A percentile compares a stretch with the other conserved stretches of the same genome.
Evolutionary conservation across 225 moss, liverwort and hornwort genomes (phyloP).

Genomic region (Sphagnum contortum): DNA sequence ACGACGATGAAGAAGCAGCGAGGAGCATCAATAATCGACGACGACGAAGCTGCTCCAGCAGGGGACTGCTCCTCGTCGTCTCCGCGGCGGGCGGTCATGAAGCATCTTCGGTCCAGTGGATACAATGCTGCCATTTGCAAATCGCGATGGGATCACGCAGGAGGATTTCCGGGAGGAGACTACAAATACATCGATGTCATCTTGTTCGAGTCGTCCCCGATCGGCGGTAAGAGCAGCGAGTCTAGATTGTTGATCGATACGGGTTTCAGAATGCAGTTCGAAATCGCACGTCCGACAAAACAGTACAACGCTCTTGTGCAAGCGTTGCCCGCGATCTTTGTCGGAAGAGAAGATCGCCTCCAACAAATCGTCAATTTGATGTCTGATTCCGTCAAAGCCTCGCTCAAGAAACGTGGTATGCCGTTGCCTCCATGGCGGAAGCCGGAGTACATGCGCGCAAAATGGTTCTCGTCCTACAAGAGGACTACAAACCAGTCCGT

Average conservation of each 20-base stretch:
- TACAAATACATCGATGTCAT: constrained; percentile 78
- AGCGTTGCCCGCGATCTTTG: constrained; percentile 45
- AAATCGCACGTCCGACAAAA: constrained; percentile 69
- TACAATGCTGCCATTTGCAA: constrained; percentile 92
- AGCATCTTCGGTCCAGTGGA: constrained; percentile 43
- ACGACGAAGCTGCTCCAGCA: background rate
- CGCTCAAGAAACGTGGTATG: constrained; percentile 79
- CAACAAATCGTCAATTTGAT: constrained; percentile 63
- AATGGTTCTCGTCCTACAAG: constrained; percentile 76
- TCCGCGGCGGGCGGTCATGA: constrained; percentile 58
- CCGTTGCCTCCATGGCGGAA: constrained; percentile 88
- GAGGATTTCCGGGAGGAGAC: constrained; percentile 79
- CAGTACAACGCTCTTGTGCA: constrained; percentile 50
- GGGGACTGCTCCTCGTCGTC: constrained; percentile 1
- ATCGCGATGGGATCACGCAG: constrained; percentile 80
- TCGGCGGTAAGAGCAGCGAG: constrained; percentile 10
- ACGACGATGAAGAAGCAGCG: constrained; percentile 6
- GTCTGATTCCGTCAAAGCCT: constrained; percentile 70
- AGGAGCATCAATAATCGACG: background rate
- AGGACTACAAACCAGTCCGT: constrained; percentile 53
- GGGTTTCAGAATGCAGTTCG: constrained; percentile 71
- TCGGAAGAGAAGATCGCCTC: constrained; percentile 59
- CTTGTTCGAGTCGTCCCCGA: constrained; percentile 8
- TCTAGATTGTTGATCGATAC: constrained; percentile 56
- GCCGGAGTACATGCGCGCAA: constrained; percentile 73